Conservation (phyloP, 441 rosid species). For the Pelargonium citronellum region DNA sequence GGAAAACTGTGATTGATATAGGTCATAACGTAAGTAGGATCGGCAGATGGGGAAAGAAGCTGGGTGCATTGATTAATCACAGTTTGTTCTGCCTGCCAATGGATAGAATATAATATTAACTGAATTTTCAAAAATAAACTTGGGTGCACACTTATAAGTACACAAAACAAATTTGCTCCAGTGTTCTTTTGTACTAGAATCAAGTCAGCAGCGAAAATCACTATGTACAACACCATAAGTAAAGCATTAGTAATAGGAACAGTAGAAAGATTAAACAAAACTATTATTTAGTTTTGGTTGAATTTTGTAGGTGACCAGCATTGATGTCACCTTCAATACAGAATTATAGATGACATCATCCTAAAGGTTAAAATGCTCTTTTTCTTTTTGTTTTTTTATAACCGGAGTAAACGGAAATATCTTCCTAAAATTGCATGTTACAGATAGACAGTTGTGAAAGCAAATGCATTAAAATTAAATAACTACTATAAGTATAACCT, state of each 20-base stretch:
- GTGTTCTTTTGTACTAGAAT: not conserved
- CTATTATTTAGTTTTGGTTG: not conserved
- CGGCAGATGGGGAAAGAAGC: slow-evolving; percentile 81
- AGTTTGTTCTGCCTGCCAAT: slow-evolving; percentile 72
- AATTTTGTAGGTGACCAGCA: not conserved
- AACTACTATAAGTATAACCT: slow-evolving; percentile 27
- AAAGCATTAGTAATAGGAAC: not conserved
- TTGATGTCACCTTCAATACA: not conserved
- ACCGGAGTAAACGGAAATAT: no score
- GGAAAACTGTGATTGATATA: slow-evolving; percentile 73
- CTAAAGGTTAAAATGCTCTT: not conserved
- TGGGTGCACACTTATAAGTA: not conserved
- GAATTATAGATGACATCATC: not conserved
- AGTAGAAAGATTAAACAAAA: not conserved
- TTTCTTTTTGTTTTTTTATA: no score
- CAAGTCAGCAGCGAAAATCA: not conserved
- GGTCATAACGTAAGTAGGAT: slow-evolving; percentile 66
- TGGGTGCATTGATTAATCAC: slow-evolving; percentile 85
- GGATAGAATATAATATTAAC: slow-evolving; percentile 12
- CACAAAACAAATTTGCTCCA: not conserved
- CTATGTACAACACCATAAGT: not conserved
- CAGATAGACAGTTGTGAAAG: not conserved
- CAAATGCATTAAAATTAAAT: not conserved
- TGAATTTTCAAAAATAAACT: slow-evolving; percentile 17
- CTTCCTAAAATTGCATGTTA: no score